A percentile compares a stretch with the other conserved stretches of the same genome.
phyloP scores from a whole-genome alignment of 2,329 filamentous ascomycete genomes.

The Trichophyton equinum region DNA sequence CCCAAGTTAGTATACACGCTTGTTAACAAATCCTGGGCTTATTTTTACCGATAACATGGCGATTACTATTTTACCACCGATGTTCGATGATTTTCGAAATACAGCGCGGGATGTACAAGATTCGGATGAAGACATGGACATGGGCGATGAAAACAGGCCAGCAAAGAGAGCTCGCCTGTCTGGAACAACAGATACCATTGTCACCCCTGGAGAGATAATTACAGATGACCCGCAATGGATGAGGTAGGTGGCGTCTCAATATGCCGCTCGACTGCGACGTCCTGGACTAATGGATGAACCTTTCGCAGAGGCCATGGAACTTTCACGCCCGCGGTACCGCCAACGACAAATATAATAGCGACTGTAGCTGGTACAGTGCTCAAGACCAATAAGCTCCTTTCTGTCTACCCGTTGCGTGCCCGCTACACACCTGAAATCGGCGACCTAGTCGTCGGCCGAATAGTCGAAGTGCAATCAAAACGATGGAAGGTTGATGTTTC shows the following conservation, averaged over 20 bases:
- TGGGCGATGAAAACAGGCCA: slow-evolving; percentile 26
- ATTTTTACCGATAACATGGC: slow-evolving; percentile 30
- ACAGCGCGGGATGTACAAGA: slow-evolving; percentile 26
- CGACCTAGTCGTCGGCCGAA: slow-evolving; percentile 84
- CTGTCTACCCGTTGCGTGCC: slow-evolving; percentile 76
- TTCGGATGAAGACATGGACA: slow-evolving; percentile 36
- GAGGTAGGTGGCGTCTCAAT: slow-evolving; percentile 40
- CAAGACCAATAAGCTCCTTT: slow-evolving; percentile 94
- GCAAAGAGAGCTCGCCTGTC: slow-evolving; percentile 23
- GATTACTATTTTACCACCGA: slow-evolving; percentile 42
- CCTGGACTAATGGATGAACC: neutral
- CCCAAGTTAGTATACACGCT: too few species aligned
- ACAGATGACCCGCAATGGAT: slow-evolving; percentile 90
- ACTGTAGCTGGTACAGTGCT: slow-evolving; percentile 82
- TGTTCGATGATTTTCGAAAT: slow-evolving; percentile 19
- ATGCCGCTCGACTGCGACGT: neutral
- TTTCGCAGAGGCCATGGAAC: slow-evolving; percentile 76
- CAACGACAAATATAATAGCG: slow-evolving; percentile 58
- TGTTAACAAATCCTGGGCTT: neutral
- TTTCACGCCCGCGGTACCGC: slow-evolving; percentile 47
- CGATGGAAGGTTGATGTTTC: slow-evolving; percentile 94
- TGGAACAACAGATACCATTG: slow-evolving; percentile 38
- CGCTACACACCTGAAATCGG: slow-evolving; percentile 94
- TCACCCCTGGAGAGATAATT: slow-evolving; percentile 75
- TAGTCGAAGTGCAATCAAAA: slow-evolving; percentile 84